Conservation (phyloP, 495 filamentous ascomycete species). For the Elasticomyces elasticus region DNA sequence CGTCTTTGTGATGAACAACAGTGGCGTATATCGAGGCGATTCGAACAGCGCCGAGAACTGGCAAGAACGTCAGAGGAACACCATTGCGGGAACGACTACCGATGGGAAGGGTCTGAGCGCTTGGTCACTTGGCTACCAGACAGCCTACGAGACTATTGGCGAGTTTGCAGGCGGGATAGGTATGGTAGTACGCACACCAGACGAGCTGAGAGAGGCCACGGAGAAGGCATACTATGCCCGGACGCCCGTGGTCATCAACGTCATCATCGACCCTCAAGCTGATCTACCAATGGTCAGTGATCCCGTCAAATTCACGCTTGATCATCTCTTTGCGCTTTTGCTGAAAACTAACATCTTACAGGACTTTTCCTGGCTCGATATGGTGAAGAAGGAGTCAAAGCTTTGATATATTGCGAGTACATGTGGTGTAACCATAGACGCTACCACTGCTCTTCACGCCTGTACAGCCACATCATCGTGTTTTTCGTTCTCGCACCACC, state of each 20-base stretch:
- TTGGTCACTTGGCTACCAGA: conserved; percentile 49
- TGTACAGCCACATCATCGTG: no score
- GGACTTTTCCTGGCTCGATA: conserved; percentile 20
- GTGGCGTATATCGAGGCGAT: conserved; percentile 54
- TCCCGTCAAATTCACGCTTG: neutral
- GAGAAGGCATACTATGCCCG: conserved; percentile 42
- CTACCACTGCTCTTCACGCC: no score
- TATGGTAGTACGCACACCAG: conserved; percentile 43
- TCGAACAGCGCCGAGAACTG: conserved; percentile 34
- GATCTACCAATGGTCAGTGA: conserved; percentile 19
- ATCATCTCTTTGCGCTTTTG: neutral
- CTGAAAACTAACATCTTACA: conserved; percentile 6
- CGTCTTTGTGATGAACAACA: conserved; percentile 56
- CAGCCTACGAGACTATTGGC: conserved; percentile 50
- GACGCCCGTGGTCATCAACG: conserved; percentile 47
- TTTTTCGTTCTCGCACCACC: no score
- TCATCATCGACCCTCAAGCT: conserved; percentile 42
- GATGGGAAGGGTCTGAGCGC: conserved; percentile 37
- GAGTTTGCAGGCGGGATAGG: conserved; percentile 49
- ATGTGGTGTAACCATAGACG: no score
- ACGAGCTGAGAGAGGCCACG: conserved; percentile 45
- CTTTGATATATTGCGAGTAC: no score
- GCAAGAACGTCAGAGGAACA: conserved; percentile 35
- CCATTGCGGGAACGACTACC: conserved; percentile 30
- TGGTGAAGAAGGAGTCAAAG: conserved; percentile 12